Conservation (phyloP, 2,329 filamentous ascomycete genomes). For the Lomentospora prolificans region DNA sequence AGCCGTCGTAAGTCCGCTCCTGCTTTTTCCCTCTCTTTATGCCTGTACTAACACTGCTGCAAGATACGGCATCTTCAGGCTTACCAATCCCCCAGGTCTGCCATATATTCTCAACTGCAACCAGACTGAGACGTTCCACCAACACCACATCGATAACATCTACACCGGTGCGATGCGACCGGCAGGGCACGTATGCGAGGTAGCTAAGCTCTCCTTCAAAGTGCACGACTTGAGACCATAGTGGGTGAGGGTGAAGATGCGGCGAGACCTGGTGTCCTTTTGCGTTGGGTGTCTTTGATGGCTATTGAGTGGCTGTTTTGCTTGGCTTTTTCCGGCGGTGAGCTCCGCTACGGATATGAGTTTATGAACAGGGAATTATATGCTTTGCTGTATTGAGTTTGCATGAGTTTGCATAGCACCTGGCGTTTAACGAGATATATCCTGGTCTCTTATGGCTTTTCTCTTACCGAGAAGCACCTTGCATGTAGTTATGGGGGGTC, state of each 20-base stretch:
- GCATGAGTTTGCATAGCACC: constrained; percentile 1
- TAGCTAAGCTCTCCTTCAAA: constrained; percentile 51
- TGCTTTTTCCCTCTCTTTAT: neutral
- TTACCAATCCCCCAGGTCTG: constrained; percentile 88
- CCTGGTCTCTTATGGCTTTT: neutral
- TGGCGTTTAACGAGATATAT: neutral
- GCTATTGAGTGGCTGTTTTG: neutral
- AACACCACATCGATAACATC: constrained; percentile 54
- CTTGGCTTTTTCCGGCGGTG: neutral
- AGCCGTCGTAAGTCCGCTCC: constrained; percentile 52
- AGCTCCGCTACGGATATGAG: too few species aligned
- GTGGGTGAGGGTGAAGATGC: constrained; percentile 1
- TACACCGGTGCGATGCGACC: constrained; percentile 67
- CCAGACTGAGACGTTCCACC: constrained; percentile 76
- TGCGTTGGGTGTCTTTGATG: neutral
- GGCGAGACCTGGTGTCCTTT: neutral
- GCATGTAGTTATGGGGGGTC: neutral
- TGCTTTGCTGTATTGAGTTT: too few species aligned
- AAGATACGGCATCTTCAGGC: constrained; percentile 82
- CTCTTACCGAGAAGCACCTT: neutral
- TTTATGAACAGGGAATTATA: too few species aligned
- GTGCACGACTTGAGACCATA: constrained; percentile 42
- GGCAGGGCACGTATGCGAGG: constrained; percentile 60
- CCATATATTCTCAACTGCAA: constrained; percentile 74
- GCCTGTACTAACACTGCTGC: constrained; percentile 9